Evolutionary conservation across 2,329 filamentous ascomycete species (phyloP), one percentile per base, ranked within the genome.

Genomic region (Apiospora marii): DNA sequence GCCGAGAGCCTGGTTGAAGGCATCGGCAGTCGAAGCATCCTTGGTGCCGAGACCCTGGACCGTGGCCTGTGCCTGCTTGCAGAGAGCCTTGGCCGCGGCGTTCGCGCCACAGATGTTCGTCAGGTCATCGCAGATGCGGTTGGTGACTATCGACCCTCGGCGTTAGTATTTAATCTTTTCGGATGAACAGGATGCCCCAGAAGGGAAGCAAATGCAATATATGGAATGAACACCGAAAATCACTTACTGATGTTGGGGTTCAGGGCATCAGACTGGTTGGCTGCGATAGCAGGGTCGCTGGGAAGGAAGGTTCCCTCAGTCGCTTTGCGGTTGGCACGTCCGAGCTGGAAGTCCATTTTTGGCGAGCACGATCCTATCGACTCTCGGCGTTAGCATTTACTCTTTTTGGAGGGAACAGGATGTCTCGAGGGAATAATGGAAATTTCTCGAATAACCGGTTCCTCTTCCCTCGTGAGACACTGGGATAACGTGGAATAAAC

Each of bases 71-170:
- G 87, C 88, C 48, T 82, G 81, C 72, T 81, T 77, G 78, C 87
- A 90, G 3, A 83, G 81, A 22, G 83, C 78, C 70, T 85, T 84
- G 46, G 88, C 89, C 1, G 87, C 88, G 19, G 82, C 84, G 79
- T 89, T 90, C 69, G 89, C 89, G n/a, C 82, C 81, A 81, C 89
- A 91, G 34, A 89, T 87, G 79, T 90, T 91, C 74, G 83, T 87
- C 72, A 91, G 83, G 79, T 90, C 88, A 81, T 91, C 87, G 82
- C 88, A 90, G 76, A 91, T 86, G 24, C 87, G 85, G 82, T 89
- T 90, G 77, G 87, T 90, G 83, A 91, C 37, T 41, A 10, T 37
- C 8, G 37, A 10, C 7, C 37, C 37, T 8, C 10, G 37, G 37
- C 37, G 37, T 41, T 41, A 41, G 37, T 41, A 2, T 41, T 41